phyloP scores from a whole-genome alignment of 2,329 filamentous ascomycete genomes.

The Aspergillus proliferans region DNA sequence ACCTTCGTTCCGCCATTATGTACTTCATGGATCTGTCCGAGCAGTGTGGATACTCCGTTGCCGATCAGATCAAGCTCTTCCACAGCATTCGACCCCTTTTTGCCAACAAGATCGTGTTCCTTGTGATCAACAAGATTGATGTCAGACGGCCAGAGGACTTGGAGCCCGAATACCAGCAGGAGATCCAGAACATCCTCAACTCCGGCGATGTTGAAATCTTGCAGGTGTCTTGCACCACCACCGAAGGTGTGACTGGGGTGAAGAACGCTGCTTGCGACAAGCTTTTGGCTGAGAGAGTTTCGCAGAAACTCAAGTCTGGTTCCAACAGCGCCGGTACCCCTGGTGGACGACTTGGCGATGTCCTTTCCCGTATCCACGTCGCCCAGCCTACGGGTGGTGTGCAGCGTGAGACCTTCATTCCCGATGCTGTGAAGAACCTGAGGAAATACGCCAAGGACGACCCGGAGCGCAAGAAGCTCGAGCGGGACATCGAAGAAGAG shows the following conservation, averaged over 20 bases:
- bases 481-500: slow-evolving; percentile 82
- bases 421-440: slow-evolving; percentile 70
- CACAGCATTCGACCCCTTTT: slow-evolving; percentile 95
- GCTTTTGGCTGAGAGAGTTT: slow-evolving; percentile 84
- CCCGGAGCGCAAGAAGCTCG: slow-evolving; percentile 71
- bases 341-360: slow-evolving; percentile 77
- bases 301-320: slow-evolving; percentile 87
- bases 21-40: slow-evolving; percentile 99
- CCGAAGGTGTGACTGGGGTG: slow-evolving; percentile 87
- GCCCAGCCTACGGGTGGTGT: slow-evolving; percentile 83
- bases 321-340: slow-evolving; percentile 71
- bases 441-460: slow-evolving; percentile 90
- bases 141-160: slow-evolving; percentile 81
- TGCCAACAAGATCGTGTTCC: slow-evolving; percentile 92
- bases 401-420: slow-evolving; percentile 75
- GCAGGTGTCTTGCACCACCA: slow-evolving; percentile 88
- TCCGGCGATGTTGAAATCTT: slow-evolving; percentile 86
- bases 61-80: slow-evolving; percentile 90
- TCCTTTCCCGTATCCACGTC: slow-evolving; percentile 92
- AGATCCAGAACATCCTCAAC: slow-evolving; percentile 74
- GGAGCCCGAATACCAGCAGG: slow-evolving; percentile 67
- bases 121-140: slow-evolving; percentile 98
- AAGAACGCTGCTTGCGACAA: slow-evolving; percentile 94
- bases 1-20: slow-evolving; percentile 87
- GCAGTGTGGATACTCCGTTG: slow-evolving; percentile 90